Conservation (phyloP, 2,329 filamentous ascomycete species). For the Lecanoromycetidae sp. region DNA sequence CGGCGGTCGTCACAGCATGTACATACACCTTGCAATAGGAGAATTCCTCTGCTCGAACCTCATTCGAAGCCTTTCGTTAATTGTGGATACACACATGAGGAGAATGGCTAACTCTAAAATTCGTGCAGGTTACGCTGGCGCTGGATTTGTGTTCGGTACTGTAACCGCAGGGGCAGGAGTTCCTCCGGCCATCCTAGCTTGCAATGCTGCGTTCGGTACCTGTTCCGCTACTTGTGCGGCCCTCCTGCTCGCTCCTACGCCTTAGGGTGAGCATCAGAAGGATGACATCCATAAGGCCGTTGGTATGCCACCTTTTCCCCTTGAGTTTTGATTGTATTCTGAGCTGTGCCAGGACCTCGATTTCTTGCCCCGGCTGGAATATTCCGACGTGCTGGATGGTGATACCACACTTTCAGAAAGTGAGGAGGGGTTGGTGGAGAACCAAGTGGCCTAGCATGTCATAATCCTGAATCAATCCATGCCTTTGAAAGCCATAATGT, state of each 20-base stretch:
- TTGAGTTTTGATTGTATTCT: not conserved
- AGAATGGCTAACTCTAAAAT: too few species aligned
- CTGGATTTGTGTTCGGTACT: conserved; percentile 34
- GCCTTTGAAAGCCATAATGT: conserved; percentile 33
- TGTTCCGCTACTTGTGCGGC: conserved; percentile 37
- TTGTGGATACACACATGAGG: too few species aligned
- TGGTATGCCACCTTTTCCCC: not conserved
- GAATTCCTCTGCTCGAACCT: too few species aligned
- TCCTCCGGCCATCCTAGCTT: conserved; percentile 32
- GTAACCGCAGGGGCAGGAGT: conserved; percentile 29
- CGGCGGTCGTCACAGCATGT: conserved; percentile 34
- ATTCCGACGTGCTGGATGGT: too few species aligned
- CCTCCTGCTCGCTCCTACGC: conserved; percentile 26
- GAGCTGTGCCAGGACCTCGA: too few species aligned
- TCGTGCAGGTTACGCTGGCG: conserved; percentile 36
- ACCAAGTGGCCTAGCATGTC: not conserved
- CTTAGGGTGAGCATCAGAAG: conserved; percentile 19
- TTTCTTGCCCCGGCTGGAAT: too few species aligned
- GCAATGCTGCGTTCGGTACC: conserved; percentile 34
- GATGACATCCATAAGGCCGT: not conserved
- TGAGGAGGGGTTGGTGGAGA: not conserved
- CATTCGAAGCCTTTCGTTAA: too few species aligned
- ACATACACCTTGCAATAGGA: too few species aligned
- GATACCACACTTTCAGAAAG: not conserved
- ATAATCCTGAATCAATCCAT: conserved; percentile 25